These are phyloP conservation scores for Citrus mangshanensis DNA, from an alignment of 345 rosid genomes.

Conservation along the genomic window DNA sequence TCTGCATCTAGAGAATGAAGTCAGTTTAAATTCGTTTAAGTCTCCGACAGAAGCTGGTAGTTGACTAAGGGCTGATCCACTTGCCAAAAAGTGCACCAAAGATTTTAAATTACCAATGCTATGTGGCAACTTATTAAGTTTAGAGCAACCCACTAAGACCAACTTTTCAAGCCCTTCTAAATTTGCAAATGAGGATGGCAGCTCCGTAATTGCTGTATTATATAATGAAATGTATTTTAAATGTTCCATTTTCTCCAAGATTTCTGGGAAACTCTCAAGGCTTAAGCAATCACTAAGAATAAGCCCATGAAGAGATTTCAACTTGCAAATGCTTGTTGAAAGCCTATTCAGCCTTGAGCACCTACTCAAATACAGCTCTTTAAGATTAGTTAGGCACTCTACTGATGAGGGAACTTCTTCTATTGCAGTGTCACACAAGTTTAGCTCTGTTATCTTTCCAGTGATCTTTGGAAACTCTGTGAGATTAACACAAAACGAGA, in stretches of 20 bases:
- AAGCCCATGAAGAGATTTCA: not conserved
- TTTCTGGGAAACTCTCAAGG: not conserved
- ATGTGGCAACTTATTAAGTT: not conserved
- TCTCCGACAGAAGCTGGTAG: not conserved
- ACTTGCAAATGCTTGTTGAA: not conserved
- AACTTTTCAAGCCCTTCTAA: not conserved
- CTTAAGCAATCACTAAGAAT: not conserved
- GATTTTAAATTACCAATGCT: not conserved
- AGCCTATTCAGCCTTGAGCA: not conserved
- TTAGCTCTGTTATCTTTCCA: not conserved
- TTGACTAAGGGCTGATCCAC: not conserved
- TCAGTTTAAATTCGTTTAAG: not conserved
- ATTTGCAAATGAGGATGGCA: not conserved
- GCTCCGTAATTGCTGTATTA: not conserved
- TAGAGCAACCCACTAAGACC: not conserved
- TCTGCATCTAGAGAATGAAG: not conserved
- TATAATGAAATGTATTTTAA: not conserved
- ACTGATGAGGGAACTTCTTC: conserved; percentile 9
- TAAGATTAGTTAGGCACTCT: not conserved
- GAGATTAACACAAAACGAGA: not conserved
- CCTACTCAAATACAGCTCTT: not conserved
- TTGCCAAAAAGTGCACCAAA: not conserved
- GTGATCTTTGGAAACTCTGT: not conserved
- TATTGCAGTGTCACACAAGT: not conserved
- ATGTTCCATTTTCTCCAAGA: not conserved